Evolutionary conservation across 768 basidiomycete species (phyloP).

Genomic region (Mycena polygramma): DNA sequence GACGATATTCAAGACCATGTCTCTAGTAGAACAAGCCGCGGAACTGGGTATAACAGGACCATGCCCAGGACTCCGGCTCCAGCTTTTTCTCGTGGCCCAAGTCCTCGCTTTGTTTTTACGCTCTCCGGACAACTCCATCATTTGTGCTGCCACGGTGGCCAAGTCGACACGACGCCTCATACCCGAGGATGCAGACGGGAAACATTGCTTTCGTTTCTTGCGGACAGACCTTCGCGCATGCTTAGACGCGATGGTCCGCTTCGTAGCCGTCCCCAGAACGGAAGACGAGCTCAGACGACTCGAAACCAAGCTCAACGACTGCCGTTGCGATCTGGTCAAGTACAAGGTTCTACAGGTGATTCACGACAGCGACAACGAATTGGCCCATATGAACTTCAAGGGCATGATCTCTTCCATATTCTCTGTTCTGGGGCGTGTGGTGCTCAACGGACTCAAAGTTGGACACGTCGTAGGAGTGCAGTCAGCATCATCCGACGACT

Average conservation of each 20-base stretch:
- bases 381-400: neutral
- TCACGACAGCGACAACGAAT: neutral
- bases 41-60: constrained; percentile 9
- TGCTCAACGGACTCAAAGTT: neutral
- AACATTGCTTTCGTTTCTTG: constrained; percentile 5
- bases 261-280: constrained; percentile 8
- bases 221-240: constrained; percentile 1
- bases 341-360: neutral
- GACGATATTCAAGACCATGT: neutral
- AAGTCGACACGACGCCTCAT: neutral
- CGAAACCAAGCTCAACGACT: constrained; percentile 10
- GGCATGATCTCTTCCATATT: constrained; percentile 17
- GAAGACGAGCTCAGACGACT: neutral
- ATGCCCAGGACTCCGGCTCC: neutral
- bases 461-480: constrained; percentile 8
- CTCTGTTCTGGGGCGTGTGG: neutral
- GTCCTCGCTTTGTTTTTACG: neutral
- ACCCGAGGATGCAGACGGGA: neutral
- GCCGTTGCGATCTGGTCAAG: constrained; percentile 11
- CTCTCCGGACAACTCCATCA: neutral
- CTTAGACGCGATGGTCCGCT: constrained; percentile 14
- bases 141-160: constrained; percentile 7
- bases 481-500: neutral
- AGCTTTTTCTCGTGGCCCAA: neutral
- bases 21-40: neutral